Conservation (phyloP, 1,284 basidiomycete genomes). For the Marasmius fiardii region DNA sequence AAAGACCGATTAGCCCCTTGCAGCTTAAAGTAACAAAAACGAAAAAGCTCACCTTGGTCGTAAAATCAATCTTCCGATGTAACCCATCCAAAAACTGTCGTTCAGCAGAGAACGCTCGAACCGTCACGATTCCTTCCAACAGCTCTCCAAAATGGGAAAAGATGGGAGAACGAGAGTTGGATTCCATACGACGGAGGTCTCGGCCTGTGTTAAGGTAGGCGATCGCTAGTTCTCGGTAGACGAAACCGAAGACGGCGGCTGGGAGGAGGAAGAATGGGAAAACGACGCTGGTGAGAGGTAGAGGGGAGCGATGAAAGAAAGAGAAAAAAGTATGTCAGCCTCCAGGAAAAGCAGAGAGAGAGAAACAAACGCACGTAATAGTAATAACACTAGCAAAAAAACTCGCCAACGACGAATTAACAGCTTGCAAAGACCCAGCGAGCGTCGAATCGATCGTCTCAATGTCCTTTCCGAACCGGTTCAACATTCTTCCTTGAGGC, state of each 20-base stretch:
- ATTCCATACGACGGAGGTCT: conserved; percentile 78
- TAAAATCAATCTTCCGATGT: conserved; percentile 62
- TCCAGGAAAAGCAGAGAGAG: not conserved
- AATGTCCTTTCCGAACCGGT: conserved; percentile 74
- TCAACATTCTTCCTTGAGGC: conserved; percentile 57
- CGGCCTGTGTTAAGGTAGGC: conserved; percentile 76
- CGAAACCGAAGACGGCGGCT: conserved; percentile 59
- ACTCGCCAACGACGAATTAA: conserved; percentile 69
- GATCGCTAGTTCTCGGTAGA: conserved; percentile 63
- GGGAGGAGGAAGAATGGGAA: conserved; percentile 76
- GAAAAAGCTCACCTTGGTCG: conserved; percentile 56
- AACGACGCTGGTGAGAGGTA: conserved; percentile 40
- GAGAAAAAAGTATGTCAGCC: too few relatives aligned
- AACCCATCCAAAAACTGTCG: conserved; percentile 73
- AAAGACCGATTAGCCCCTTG: too few relatives aligned
- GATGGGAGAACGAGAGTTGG: conserved; percentile 67
- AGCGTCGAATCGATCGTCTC: conserved; percentile 75
- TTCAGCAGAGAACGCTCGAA: conserved; percentile 87
- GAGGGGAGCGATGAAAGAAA: too few relatives aligned
- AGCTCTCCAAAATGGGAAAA: conserved; percentile 80
- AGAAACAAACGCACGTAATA: conserved; percentile 41
- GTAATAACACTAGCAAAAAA: conserved; percentile 69
- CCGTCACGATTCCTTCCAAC: conserved; percentile 78
- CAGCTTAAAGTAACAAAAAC: too few relatives aligned
- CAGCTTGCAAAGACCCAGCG: conserved; percentile 66